Conservation (phyloP, 805 yeast species). For the Clavispora carvajalis region DNA sequence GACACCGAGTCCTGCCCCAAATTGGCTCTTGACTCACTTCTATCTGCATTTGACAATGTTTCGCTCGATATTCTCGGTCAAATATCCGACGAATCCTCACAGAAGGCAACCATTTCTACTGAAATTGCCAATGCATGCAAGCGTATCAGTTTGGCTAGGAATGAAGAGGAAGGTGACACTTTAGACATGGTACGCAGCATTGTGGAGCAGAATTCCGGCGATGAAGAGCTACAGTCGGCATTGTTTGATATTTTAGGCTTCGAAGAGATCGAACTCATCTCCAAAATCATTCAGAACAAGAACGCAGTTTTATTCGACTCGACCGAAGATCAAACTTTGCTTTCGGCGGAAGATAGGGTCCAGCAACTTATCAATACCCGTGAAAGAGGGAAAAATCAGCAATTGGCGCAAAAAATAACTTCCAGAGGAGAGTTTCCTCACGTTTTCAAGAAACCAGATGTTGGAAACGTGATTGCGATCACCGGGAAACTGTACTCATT, state of each 20-base stretch:
- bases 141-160: slow-evolving; percentile 28
- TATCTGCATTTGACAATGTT: slow-evolving; percentile 36
- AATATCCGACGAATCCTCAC: slow-evolving; percentile 15
- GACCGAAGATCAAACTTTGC: slow-evolving; percentile 18
- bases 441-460: slow-evolving; percentile 66
- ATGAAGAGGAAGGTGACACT: slow-evolving; percentile 29
- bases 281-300: slow-evolving; percentile 51
- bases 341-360: slow-evolving; percentile 53
- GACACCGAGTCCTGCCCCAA: slow-evolving; percentile 30
- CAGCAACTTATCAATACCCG: slow-evolving; percentile 49
- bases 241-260: slow-evolving; percentile 80
- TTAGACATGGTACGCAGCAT: slow-evolving; percentile 26
- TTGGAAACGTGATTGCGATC: slow-evolving; percentile 56
- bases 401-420: slow-evolving; percentile 40
- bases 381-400: slow-evolving; percentile 43
- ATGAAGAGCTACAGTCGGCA: slow-evolving; percentile 62
- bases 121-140: slow-evolving; percentile 27
- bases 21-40: slow-evolving; percentile 25
- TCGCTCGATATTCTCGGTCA: slow-evolving; percentile 23
- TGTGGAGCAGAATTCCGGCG: slow-evolving; percentile 34
- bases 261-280: slow-evolving; percentile 77
- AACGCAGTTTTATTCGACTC: slow-evolving; percentile 7
- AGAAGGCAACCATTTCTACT: slow-evolving; percentile 14
- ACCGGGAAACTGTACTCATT: slow-evolving; percentile 76
- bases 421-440: slow-evolving; percentile 58